Base-by-base conservation (phyloP, 2,329 filamentous ascomycete genomes). In the Colletotrichum camelliae region DNA sequence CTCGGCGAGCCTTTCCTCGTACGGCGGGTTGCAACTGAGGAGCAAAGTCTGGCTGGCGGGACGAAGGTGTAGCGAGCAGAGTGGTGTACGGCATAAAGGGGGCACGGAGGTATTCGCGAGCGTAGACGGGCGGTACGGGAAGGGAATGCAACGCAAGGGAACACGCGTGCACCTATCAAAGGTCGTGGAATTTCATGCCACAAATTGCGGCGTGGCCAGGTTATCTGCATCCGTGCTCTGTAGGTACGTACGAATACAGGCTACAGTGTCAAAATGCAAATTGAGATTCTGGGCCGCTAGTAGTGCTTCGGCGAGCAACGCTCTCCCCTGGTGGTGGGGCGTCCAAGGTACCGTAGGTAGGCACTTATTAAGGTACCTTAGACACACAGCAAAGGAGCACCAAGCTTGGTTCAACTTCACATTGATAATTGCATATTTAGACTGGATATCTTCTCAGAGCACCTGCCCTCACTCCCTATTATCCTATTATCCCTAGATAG, bases 121-220 rank as follows among this genome's bases (percentile, higher is more conserved):
- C 31, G 57, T 60, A 37, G 67, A 33, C 18, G 62, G 48, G 52
- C 37, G 60, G 68, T 37, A 75, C 31, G 68, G 68, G 68, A 75
- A 75, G 62, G 72, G 52, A 75, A 69, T 69, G 68, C 69, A 75
- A 75, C 69, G 72, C 61, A 75, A 69, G 72, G 68, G 73, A 75
- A 72, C 24, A 75, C 73, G 73, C 73, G 73, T 75, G 62, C 73
- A 67, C 73, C 73, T 72, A 72, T 73, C 73, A 75, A 67, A 24
- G 69, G 62, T 64, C 57, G 58, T 39, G 33, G 61, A 72, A 61
- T 75, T 67, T 71, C 48, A 60, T 58, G 43, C 68, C 60, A 72
- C 43, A 58, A 61, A 67, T 62, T 72, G n/a, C 48, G 29, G 21
- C 39, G 43, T 52, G 43, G 43, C 43, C n/a, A 52, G 43, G 43